phyloP scores from a whole-genome alignment of 805 yeast species.

The Ogataea haglerorum region DNA sequence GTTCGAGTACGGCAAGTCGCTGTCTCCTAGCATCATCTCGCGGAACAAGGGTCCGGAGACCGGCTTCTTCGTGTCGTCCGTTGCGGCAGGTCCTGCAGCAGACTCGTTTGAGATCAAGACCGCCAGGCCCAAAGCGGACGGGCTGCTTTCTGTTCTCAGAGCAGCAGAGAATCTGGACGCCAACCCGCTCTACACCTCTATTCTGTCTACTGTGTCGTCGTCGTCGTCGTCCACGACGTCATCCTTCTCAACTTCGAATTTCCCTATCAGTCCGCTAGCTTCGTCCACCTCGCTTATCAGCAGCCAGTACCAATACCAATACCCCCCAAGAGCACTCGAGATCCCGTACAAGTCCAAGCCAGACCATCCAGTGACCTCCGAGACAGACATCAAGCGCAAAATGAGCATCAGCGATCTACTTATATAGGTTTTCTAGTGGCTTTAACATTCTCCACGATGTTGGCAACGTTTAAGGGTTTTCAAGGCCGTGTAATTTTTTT shows the following conservation, averaged over 20 bases:
- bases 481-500: constrained; percentile 1
- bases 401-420: constrained; percentile 26
- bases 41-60: constrained; percentile 7
- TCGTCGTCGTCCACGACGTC: constrained; percentile 11
- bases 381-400: constrained; percentile 19
- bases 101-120: background rate
- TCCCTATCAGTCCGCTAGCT: constrained; percentile 10
- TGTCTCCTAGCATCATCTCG: constrained; percentile 15
- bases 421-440: constrained; percentile 3
- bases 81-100: background rate
- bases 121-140: constrained; percentile 16
- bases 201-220: constrained; percentile 7
- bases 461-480: background rate
- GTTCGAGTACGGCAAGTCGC: constrained; percentile 10
- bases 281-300: constrained; percentile 8
- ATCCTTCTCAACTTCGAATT: constrained; percentile 5
- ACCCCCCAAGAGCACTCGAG: constrained; percentile 11
- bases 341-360: constrained; percentile 4
- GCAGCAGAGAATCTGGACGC: constrained; percentile 26
- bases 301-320: constrained; percentile 8
- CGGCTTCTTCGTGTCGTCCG: constrained; percentile 3
- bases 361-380: constrained; percentile 6
- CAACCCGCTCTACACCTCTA: constrained; percentile 8
- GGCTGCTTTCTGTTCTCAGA: constrained; percentile 24
- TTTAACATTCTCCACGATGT: background rate